Base-by-base conservation (phyloP, 2,329 filamentous ascomycete species). In the Neopestalotiopsis clavispora region DNA sequence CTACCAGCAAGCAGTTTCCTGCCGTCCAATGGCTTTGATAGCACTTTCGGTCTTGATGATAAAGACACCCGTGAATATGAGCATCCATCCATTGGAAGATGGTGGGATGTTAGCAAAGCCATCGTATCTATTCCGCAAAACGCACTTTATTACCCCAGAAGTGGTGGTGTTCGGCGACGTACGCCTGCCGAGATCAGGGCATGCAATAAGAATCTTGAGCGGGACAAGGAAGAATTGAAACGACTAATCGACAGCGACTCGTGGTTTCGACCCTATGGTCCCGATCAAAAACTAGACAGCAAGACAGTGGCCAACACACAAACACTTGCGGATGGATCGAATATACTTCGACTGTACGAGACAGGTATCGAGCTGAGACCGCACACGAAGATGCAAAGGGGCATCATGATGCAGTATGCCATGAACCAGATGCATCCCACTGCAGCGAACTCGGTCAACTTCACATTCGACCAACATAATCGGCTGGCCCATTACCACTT, bases 401-500 rank as follows among this genome's bases (percentile, higher is more conserved):
- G 77, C 58, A 75, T 79, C 63, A 72, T 82, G 60, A 74, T 80
- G 59, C 71, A 78, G 57, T 70, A 76, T 12, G 75, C 76, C 45
- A 77, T 74, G 30, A 70, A 70, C 10, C 73, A 77, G 14, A 58
- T 63, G 2, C 70, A 73, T 9, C 72, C 73, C 34, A 42, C 66
- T 4, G 71, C 75, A 4, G 74, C 75, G 71, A 78, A 83, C 76
- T 66, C 82, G 74, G 67, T 75, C 71, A 59, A 71, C 70, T 13
- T 58, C 34, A 58, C 10, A 70, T 75, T 71, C 68, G 69, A 71
- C 34, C 34, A 38, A n/a, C 66, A 70, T 57, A 84, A 90, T 71
- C 85, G 89, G 2, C 79, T 93, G 28, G 90, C 86, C 79, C 89
- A 92, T 84, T 79, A 89, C 49, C 80, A 86, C 0, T 85, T 90